A percentile compares a stretch with the other conserved stretches of the same genome.
Conservation (phyloP, 371 early-diverging fungal genomes). For the Syncephalastrum racemosum region DNA sequence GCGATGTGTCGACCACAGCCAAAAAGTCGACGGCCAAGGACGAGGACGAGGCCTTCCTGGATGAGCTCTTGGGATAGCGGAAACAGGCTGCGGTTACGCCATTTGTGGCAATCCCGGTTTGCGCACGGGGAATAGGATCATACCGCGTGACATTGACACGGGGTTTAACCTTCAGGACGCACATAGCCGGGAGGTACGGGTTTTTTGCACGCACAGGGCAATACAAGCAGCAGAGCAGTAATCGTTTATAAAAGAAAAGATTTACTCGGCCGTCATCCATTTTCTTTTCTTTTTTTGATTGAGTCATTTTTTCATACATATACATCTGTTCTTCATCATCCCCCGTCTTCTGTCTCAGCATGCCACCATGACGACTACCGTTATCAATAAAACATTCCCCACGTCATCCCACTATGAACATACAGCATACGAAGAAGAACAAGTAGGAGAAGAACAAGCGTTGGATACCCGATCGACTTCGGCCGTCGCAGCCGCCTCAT, state of each 20-base stretch:
- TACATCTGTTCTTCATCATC: too few relatives aligned
- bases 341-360: too few relatives aligned
- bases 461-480: neutral
- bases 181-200: neutral
- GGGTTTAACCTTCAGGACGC: too few relatives aligned
- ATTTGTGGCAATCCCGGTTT: conserved; percentile 4
- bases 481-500: conserved; percentile 1
- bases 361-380: too few relatives aligned
- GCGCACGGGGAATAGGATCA: neutral
- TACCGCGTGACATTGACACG: neutral
- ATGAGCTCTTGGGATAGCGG: conserved; percentile 35
- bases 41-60: conserved; percentile 47
- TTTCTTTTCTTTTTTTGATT: too few relatives aligned
- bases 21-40: conserved; percentile 9
- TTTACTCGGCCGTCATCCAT: too few relatives aligned
- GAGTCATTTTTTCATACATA: too few relatives aligned
- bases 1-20: conserved; percentile 1
- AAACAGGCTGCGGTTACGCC: conserved; percentile 2
- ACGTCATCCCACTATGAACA: too few relatives aligned
- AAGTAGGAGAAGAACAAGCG: neutral
- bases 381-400: too few relatives aligned
- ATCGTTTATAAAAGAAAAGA: too few relatives aligned
- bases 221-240: neutral
- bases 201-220: neutral
- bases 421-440: too few relatives aligned